These are phyloP conservation scores for Hypoxylon crocopeplum DNA, from an alignment of 495 filamentous ascomycete genomes.

Conservation along the genomic window DNA sequence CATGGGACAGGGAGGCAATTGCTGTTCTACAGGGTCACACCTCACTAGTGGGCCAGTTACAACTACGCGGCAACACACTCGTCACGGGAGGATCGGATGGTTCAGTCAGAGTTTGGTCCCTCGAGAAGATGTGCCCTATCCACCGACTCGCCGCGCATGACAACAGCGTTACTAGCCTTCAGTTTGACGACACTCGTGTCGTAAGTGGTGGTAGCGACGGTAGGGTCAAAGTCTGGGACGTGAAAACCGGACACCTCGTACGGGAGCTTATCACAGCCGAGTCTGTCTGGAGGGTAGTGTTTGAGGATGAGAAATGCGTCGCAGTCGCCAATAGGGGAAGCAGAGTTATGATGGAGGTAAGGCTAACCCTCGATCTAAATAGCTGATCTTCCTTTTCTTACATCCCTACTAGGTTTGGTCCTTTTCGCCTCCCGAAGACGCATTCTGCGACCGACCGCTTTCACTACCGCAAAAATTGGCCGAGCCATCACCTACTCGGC, in stretches of 20 bases:
- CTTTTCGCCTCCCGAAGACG: conserved; percentile 83
- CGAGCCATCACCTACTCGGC: conserved; percentile 46
- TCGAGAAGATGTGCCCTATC: conserved; percentile 85
- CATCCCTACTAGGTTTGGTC: conserved; percentile 75
- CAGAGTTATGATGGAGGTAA: conserved; percentile 96
- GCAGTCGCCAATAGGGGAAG: conserved; percentile 86
- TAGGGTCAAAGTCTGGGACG: conserved; percentile 95
- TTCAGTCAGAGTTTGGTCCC: conserved; percentile 92
- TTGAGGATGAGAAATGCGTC: conserved; percentile 97
- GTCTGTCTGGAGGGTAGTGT: conserved; percentile 96
- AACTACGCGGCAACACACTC: conserved; percentile 91
- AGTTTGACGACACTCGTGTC: conserved; percentile 93
- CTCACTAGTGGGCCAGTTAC: conserved; percentile 94
- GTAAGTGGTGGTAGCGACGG: conserved; percentile 96
- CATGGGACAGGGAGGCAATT: conserved; percentile 68
- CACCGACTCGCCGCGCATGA: conserved; percentile 97
- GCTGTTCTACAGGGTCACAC: conserved; percentile 98
- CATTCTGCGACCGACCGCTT: conserved; percentile 52
- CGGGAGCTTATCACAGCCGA: conserved; percentile 89
- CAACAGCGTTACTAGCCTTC: conserved; percentile 95
- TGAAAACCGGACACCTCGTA: conserved; percentile 87
- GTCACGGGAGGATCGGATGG: conserved; percentile 97
- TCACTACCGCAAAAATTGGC: conserved; percentile 46
- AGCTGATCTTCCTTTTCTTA: conserved; percentile 12
- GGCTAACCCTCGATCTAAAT: conserved; percentile 20